Percentiles rank a stretch among this genome's conserved stretches.
Evolutionary conservation across 768 basidiomycete species (phyloP).

Genomic region (Suillus subaureus): DNA sequence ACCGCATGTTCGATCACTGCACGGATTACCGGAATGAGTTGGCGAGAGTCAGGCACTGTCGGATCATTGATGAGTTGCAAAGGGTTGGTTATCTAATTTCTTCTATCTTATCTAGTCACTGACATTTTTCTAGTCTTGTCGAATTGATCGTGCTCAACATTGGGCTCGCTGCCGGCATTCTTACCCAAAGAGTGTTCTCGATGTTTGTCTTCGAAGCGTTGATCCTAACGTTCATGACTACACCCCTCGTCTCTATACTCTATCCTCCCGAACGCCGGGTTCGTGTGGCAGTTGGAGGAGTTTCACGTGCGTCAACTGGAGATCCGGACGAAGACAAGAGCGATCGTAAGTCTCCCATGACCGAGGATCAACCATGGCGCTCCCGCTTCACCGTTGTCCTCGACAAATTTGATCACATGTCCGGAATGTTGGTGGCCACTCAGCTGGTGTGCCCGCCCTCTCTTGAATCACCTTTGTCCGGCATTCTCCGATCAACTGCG

Average conservation of each 20-base stretch:
- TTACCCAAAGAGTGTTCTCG: constrained; percentile 80
- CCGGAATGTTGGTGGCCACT: constrained; percentile 87
- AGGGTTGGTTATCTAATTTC: constrained; percentile 58
- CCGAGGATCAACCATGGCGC: constrained; percentile 20
- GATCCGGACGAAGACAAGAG: constrained; percentile 4
- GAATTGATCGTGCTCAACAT: constrained; percentile 97
- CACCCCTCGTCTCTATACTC: constrained; percentile 67
- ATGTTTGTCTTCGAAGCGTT: constrained; percentile 94
- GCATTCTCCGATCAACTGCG: not conserved
- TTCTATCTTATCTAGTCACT: not conserved
- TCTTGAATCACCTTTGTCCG: constrained; percentile 1
- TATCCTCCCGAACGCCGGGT: constrained; percentile 67
- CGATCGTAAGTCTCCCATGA: not conserved
- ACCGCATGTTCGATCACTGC: constrained; percentile 78
- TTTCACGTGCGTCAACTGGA: not conserved
- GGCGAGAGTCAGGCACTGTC: constrained; percentile 82
- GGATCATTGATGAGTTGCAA: constrained; percentile 96
- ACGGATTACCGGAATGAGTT: constrained; percentile 66
- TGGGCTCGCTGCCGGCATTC: constrained; percentile 77
- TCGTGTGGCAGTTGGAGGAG: constrained; percentile 46
- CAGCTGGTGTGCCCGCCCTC: constrained; percentile 66
- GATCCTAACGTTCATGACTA: constrained; percentile 85
- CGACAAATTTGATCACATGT: constrained; percentile 86
- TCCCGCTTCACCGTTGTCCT: constrained; percentile 80
- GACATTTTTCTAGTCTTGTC: constrained; percentile 57